Base-by-base conservation (phyloP, 2,329 filamentous ascomycete genomes). In the Paramyrothecium roridum region DNA sequence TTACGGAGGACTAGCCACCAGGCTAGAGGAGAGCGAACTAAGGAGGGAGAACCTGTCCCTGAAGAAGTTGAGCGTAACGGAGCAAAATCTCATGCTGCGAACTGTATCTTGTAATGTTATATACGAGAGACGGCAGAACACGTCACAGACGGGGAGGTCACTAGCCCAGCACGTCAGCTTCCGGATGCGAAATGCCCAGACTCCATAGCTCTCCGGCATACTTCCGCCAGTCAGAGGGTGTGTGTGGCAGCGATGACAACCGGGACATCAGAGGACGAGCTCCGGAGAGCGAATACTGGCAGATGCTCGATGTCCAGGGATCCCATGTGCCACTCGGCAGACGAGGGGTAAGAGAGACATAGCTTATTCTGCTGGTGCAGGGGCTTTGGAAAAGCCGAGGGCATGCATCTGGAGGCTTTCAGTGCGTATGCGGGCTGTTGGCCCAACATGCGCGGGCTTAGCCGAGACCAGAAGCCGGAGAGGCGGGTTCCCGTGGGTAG, bases 191-290 rank as follows among this genome's bases (percentile, higher is more conserved):
- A 50, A 40, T 21, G 23, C 21, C 51, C n/a, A 37, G 53, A 50
- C 54, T 57, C 54, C 59, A 56, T 54, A 37, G 52, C 21, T 26
- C 47, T 49, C 43, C 52, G 50, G 55, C 49, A 34, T 11, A 47
- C 47, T 52, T 59, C 55, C 55, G 56, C 53, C 49, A 50, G 51
- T 52, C 46, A 49, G 56, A 58, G 56, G 58, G 58, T 58, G 54
- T 16, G 56, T 37, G 21, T 37, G 23, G 12, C 19, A 30, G 48
- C 45, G 33, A 34, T 23, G 37, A 37, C 8, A 48, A n/a, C 8
- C 54, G 40, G 54, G 21, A 48, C 56, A 48, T 56, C 49, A 46
- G 23, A n/a, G 16, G 22, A 33, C 17, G 30, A 37, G 33, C 20
- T 16, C 22, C 6, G 45, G 26, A 34, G 45, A 46, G 33, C 48